Percentiles rank a stretch among this genome's conserved stretches.
Conservation (phyloP, 331 rosid genomes). For the Spiraea crenata region DNA sequence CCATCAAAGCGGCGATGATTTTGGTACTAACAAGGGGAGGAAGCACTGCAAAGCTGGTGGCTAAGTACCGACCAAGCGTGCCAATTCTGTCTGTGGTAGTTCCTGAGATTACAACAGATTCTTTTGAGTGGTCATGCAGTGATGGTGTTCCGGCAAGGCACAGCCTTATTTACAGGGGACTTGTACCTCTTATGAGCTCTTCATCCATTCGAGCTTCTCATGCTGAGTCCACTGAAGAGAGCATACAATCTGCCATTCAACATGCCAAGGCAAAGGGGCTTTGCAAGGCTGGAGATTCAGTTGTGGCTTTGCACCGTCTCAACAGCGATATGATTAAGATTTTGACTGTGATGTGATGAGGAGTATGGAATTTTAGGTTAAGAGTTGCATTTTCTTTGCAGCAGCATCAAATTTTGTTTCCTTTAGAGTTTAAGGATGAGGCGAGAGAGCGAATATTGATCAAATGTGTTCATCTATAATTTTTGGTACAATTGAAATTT, state of each 20-base stretch:
- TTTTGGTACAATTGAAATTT: background rate
- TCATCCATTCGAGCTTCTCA: constrained; percentile 75
- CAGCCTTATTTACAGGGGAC: constrained; percentile 76
- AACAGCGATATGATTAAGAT: constrained; percentile 78
- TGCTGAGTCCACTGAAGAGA: constrained; percentile 82
- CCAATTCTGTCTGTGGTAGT: constrained; percentile 90
- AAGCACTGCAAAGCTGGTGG: constrained; percentile 88
- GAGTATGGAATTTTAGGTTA: background rate
- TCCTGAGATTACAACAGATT: constrained; percentile 76
- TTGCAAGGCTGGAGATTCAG: constrained; percentile 72
- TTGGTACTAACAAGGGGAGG: constrained; percentile 90
- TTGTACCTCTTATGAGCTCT: constrained; percentile 73
- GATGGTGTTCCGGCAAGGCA: constrained; percentile 93
- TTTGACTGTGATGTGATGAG: constrained; percentile 70
- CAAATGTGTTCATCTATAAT: too few relatives aligned
- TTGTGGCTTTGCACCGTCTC: constrained; percentile 82
- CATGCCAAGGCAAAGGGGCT: constrained; percentile 67
- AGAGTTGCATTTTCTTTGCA: background rate
- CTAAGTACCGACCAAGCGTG: constrained; percentile 91
- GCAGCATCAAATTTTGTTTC: constrained; percentile 5
- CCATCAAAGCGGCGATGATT: constrained; percentile 66
- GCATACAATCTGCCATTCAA: constrained; percentile 64
- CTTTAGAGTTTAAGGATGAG: background rate
- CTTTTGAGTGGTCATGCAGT: constrained; percentile 87
- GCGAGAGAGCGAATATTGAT: background rate